Conservation (phyloP, 139 green algal genomes). For the Pseudopediastrum boryanum region DNA sequence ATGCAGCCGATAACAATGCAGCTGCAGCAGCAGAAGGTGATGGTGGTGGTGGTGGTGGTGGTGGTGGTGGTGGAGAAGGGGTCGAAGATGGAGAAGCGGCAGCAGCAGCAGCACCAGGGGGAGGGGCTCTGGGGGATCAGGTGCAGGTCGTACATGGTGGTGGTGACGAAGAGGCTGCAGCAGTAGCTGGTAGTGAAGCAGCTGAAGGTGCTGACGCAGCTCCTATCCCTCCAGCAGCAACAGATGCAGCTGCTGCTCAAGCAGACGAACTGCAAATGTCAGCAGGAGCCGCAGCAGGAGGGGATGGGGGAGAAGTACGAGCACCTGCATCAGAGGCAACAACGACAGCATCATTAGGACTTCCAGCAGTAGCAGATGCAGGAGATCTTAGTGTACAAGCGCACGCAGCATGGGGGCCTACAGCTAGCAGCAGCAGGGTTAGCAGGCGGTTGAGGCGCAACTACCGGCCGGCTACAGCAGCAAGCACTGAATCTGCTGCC, state of each 20-base stretch:
- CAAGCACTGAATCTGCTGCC: no score
- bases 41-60: neutral
- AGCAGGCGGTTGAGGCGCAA: no score
- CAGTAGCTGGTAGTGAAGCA: neutral
- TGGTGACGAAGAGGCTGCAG: neutral
- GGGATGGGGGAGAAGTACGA: constrained; percentile 4
- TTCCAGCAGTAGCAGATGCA: no score
- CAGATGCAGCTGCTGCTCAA: constrained; percentile 14
- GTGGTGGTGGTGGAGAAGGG: neutral
- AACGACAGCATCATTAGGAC: constrained; percentile 7
- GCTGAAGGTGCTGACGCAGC: constrained; percentile 1
- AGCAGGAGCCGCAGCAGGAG: neutral
- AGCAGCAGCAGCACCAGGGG: constrained; percentile 18
- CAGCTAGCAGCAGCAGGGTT: no score
- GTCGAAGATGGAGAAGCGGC: neutral
- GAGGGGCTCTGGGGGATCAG: neutral
- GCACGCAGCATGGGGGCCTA: no score
- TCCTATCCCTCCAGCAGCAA: constrained; percentile 22
- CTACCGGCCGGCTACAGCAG: no score
- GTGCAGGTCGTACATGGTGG: neutral
- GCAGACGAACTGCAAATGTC: neutral
- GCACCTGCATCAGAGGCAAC: constrained; percentile 8
- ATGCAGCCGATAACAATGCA: no score
- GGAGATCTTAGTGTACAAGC: no score
- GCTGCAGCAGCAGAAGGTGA: constrained; percentile 1